phyloP scores from a whole-genome alignment of 495 filamentous ascomycete species.

The Daldinia grandis region DNA sequence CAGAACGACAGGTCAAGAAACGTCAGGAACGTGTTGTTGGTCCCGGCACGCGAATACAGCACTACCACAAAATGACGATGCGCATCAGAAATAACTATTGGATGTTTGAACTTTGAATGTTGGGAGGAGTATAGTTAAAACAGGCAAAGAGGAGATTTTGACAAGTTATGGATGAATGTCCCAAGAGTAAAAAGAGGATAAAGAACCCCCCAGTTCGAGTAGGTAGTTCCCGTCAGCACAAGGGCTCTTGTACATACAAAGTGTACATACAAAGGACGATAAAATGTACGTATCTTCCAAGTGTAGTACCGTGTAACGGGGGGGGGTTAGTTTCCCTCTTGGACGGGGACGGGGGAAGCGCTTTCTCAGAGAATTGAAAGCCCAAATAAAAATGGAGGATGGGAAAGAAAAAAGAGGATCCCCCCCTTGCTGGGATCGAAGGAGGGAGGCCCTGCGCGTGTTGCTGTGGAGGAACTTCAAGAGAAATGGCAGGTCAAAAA shows the following conservation, averaged over 20 bases:
- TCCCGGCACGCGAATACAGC: slow-evolving; percentile 30
- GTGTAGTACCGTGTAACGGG: neutral
- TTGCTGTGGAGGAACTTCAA: slow-evolving; percentile 37
- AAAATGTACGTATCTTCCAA: neutral
- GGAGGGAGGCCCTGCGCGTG: slow-evolving; percentile 33
- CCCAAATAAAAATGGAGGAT: slow-evolving; percentile 17
- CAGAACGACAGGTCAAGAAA: slow-evolving; percentile 20
- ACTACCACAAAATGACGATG: slow-evolving; percentile 31
- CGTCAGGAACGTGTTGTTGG: slow-evolving; percentile 29
- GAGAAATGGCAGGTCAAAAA: slow-evolving; percentile 37
- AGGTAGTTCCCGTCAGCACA: slow-evolving; percentile 33
- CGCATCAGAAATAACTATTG: neutral
- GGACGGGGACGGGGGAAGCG: neutral
- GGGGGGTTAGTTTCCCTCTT: neutral
- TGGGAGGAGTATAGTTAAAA: slow-evolving; percentile 10
- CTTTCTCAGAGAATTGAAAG: neutral
- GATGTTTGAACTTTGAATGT: slow-evolving; percentile 6
- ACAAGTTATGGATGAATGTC: neutral
- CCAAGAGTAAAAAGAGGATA: slow-evolving; percentile 25
- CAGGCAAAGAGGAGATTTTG: slow-evolving; percentile 16
- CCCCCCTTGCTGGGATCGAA: slow-evolving; percentile 30
- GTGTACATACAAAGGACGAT: neutral
- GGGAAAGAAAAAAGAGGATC: neutral
- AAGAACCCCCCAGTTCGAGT: slow-evolving; percentile 27
- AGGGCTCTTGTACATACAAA: slow-evolving; percentile 3